Base-by-base conservation (phyloP, 2,329 filamentous ascomycete genomes). In the Monosporascus sp. region DNA sequence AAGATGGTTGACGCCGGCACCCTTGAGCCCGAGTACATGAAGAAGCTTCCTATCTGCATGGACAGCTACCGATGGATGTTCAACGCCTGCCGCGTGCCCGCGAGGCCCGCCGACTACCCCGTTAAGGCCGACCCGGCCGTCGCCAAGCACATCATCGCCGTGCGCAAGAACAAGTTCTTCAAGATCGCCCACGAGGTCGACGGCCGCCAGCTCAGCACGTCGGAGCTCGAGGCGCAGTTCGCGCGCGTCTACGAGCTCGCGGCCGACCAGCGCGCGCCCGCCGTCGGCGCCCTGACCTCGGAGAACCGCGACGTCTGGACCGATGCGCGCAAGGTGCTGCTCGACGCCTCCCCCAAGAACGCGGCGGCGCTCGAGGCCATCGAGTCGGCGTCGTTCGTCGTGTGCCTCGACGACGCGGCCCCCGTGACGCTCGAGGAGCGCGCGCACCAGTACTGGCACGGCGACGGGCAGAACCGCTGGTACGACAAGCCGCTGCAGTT, bases 21-120 rank as follows among this genome's bases (percentile, higher is more conserved):
- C 7, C 79, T 99, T 50, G 94, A 99, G 78, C 94, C 94, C 24
- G 94, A 99, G 74, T 97, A 97, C 76, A 96, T 99, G 91, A 95
- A 95, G 79, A 92, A 91, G 75, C 81, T 95, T 55, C 94, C 94
- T 55, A 93, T 97, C 68, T 94, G 92, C 73, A 99, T 99, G 94
- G 91, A 91, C 78, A 94, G 90, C 69, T 97, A 97, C 78, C 80
- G 96, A 76, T 97, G 87, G 83, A 99, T 99, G 94, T 99, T 99
- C 82, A 97, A 99, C 74, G 85, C 84, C 73, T 89, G 84, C 72
- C 87, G 94, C 63, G 86, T 97, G 41, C 87, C 93, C 31, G 88
- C 88, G 51, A 87, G 87, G 65, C 88, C 90, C 14, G 81, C 85
- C 37, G 94, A 99, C 69, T 84, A 90, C 67, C 88, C 89, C 9